phyloP scores from a whole-genome alignment of 2,329 filamentous ascomycete species.

The Neonectria faginata region DNA sequence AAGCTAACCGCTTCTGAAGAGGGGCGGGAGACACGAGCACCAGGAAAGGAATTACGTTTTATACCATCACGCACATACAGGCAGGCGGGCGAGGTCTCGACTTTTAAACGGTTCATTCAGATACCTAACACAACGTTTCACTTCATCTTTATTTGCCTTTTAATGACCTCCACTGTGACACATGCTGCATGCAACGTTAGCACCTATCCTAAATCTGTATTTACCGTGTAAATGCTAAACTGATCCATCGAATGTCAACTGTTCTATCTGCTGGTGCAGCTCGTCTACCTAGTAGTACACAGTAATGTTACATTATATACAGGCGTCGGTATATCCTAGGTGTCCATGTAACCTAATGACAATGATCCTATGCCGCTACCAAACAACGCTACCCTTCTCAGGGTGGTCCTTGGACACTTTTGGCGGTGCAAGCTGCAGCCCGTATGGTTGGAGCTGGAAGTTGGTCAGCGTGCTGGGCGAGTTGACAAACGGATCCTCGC shows the following conservation, averaged over 20 bases:
- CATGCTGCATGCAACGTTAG: neutral
- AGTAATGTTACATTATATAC: constrained; percentile 32
- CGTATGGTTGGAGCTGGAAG: constrained; percentile 63
- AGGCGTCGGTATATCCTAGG: neutral
- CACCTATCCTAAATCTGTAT: neutral
- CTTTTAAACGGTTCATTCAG: constrained; percentile 3
- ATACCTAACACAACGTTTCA: constrained; percentile 8
- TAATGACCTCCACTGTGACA: neutral
- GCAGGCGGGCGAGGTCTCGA: constrained; percentile 10
- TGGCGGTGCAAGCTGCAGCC: constrained; percentile 50
- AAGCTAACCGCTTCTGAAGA: neutral
- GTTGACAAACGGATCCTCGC: constrained; percentile 85
- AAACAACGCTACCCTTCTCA: neutral
- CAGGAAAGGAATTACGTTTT: constrained; percentile 7
- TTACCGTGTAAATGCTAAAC: constrained; percentile 1
- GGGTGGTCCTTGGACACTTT: neutral
- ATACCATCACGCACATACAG: constrained; percentile 18
- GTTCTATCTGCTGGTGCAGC: constrained; percentile 24
- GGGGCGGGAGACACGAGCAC: neutral
- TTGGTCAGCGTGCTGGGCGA: constrained; percentile 78
- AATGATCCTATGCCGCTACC: constrained; percentile 12
- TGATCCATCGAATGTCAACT: neutral
- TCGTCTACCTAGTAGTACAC: constrained; percentile 12
- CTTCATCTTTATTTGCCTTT: constrained; percentile 5
- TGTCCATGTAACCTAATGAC: neutral